Percentiles rank a stretch among this genome's conserved stretches.
Evolutionary conservation across 2,329 filamentous ascomycete species (phyloP).

Genomic region (Botrytis cinerea): DNA sequence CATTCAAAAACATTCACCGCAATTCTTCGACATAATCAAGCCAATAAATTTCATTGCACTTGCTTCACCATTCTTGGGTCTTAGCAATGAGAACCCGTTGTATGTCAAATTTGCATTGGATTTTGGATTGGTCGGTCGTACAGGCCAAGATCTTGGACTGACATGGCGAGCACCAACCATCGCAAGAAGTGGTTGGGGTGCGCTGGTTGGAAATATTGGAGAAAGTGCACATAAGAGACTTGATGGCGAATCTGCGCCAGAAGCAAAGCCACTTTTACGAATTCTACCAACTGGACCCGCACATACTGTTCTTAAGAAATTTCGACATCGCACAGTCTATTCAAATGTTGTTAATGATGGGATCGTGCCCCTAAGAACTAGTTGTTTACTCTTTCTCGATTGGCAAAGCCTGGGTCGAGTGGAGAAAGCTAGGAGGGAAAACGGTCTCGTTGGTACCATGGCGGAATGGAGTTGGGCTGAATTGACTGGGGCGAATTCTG

Average conservation of each 20-base stretch:
- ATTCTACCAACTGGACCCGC: slow-evolving; percentile 91
- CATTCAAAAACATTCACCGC: slow-evolving; percentile 91
- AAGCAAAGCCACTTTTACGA: slow-evolving; percentile 83
- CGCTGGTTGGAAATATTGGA: slow-evolving; percentile 79
- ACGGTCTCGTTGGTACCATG: slow-evolving; percentile 87
- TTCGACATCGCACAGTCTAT: slow-evolving; percentile 88
- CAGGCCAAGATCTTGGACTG: slow-evolving; percentile 89
- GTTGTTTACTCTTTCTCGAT: slow-evolving; percentile 93
- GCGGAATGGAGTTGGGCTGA: slow-evolving; percentile 95
- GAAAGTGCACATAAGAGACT: slow-evolving; percentile 63
- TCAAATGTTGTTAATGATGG: slow-evolving; percentile 98
- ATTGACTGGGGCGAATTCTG: slow-evolving; percentile 68
- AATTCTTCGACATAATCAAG: slow-evolving; percentile 83
- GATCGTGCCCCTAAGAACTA: slow-evolving; percentile 92
- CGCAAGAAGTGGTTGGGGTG: slow-evolving; percentile 83
- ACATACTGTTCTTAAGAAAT: slow-evolving; percentile 81
- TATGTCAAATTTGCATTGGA: slow-evolving; percentile 97
- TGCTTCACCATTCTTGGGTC: slow-evolving; percentile 82
- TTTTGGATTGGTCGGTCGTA: slow-evolving; percentile 93
- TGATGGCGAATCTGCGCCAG: slow-evolving; percentile 65
- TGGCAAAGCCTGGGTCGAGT: slow-evolving; percentile 94
- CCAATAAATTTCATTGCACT: slow-evolving; percentile 90
- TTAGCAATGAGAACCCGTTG: slow-evolving; percentile 96
- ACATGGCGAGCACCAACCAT: slow-evolving; percentile 91
- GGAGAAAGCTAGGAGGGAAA: slow-evolving; percentile 90